Conservation (phyloP, 2,329 filamentous ascomycete genomes). For the Fusarium sp. region DNA sequence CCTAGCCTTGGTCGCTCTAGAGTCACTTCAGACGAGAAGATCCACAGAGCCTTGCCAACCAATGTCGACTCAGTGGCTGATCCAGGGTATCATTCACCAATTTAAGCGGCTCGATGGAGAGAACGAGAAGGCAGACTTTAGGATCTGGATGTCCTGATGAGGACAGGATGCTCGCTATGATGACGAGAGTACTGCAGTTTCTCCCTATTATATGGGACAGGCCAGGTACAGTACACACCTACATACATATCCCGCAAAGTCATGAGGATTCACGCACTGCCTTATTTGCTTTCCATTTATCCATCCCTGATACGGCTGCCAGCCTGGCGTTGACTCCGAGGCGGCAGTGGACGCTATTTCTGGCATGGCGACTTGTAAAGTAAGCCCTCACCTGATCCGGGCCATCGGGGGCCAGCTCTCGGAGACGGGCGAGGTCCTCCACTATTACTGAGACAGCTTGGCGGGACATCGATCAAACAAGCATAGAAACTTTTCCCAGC, state of each 20-base stretch:
- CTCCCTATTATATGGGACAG: background rate
- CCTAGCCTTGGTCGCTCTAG: slow-evolving; percentile 32
- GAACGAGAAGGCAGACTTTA: slow-evolving; percentile 25
- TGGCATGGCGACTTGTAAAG: slow-evolving; percentile 38
- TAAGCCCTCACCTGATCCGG: slow-evolving; percentile 39
- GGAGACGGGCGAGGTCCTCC: slow-evolving; percentile 40
- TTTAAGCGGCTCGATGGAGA: slow-evolving; percentile 33
- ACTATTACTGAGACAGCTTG: slow-evolving; percentile 21
- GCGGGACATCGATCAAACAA: slow-evolving; percentile 5
- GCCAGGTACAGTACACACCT: slow-evolving; percentile 4
- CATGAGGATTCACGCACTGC: slow-evolving; percentile 12
- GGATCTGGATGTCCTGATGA: slow-evolving; percentile 33
- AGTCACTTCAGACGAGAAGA: slow-evolving; percentile 24
- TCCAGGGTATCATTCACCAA: slow-evolving; percentile 25
- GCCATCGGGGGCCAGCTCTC: slow-evolving; percentile 37
- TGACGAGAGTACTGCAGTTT: slow-evolving; percentile 13
- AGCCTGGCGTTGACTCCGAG: slow-evolving; percentile 37
- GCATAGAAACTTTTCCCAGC: slow-evolving; percentile 8
- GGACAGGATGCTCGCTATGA: slow-evolving; percentile 18
- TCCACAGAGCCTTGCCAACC: slow-evolving; percentile 32
- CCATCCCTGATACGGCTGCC: slow-evolving; percentile 20
- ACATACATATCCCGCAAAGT: background rate
- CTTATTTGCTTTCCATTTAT: slow-evolving; percentile 9
- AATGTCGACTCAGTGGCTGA: slow-evolving; percentile 36
- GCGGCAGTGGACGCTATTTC: slow-evolving; percentile 48